Percentiles rank a stretch among this genome's conserved stretches.
Evolutionary conservation across 805 yeast species (phyloP).

Genomic region (Lachancea lanzarotensis): DNA sequence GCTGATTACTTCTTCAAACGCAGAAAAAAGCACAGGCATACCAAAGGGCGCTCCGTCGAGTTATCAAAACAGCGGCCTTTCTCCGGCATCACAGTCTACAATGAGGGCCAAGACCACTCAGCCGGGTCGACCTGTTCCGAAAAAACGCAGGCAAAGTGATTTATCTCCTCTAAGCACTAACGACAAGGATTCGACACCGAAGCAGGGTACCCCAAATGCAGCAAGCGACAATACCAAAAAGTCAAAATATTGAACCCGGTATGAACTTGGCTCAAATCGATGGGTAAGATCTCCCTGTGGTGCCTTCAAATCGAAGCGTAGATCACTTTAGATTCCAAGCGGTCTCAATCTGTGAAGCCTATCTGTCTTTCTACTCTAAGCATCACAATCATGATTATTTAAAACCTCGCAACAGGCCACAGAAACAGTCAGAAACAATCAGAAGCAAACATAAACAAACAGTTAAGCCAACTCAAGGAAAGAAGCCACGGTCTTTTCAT

Average conservation of each 20-base stretch:
- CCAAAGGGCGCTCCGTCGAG: constrained; percentile 2
- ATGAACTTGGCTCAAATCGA: too few relatives aligned
- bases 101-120: not conserved
- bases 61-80: not conserved
- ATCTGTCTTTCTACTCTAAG: too few relatives aligned
- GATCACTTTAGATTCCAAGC: too few relatives aligned
- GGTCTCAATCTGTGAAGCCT: too few relatives aligned
- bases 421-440: too few relatives aligned
- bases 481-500: too few relatives aligned
- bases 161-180: constrained; percentile 9
- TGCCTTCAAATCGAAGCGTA: too few relatives aligned
- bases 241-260: not conserved
- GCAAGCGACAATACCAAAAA: not conserved
- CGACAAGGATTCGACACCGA: constrained; percentile 2
- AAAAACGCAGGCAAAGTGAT: constrained; percentile 8
- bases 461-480: too few relatives aligned
- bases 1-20: constrained; percentile 22
- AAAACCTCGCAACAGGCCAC: too few relatives aligned
- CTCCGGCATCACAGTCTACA: constrained; percentile 2
- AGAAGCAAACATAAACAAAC: too few relatives aligned
- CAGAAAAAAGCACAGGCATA: constrained; percentile 8
- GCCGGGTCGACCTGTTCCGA: not conserved
- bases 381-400: too few relatives aligned
- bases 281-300: too few relatives aligned
- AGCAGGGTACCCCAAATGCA: not conserved